Evolutionary conservation across 805 yeast genomes (phyloP), one percentile per base, ranked within the genome.

Genomic region (Candida taoyuanica): DNA sequence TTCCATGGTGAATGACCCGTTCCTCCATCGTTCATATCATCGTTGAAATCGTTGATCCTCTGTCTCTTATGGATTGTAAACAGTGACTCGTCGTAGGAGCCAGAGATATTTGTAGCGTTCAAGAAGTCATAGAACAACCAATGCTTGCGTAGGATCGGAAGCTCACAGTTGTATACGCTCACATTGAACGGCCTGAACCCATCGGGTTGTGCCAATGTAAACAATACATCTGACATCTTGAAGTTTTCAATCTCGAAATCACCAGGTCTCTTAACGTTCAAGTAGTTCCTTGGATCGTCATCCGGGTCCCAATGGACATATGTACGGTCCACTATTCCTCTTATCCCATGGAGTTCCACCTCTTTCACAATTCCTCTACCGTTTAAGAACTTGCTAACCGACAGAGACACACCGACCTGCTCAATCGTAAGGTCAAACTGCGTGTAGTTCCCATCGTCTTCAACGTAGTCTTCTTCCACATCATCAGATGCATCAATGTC

Each of bases 351-450:
- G 30, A 91, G 68, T 34, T 85, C 85, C 42, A 87, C 75, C 34
- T 79, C 88, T 44, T 85, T 81, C 15, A 93, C 63, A 14, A 93
- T 81, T 0, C 99, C 98, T 37, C 73, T 73, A 0, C 98, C 98
- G 50, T 85, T 81, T 36, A 93, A 65, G 94, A 97, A 93, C 53
- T 87, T 86, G 36, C 75, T 68, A 48, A 93, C 76, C 11, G 94
- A 84, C 14, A 93, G 63, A 1, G 95, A 79, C 0, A 93, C 74
- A 37, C 81, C 80, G 11, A 89, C 81, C 48, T 83, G 84, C 42
- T 91, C 96, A 13, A 93, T 83, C 0, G 95, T 85, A 28, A 93
- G 59, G 59, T 93, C 98, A 58, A 82, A 93, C 58, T 93, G 98
- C 0, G 98, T 91, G 61, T 89, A 93, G 61, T 93, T 93, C 1